A percentile compares a stretch with the other conserved stretches of the same genome.
Conservation (phyloP, 1,139 yeast genomes). For the Debaryomyces robertsiae region DNA sequence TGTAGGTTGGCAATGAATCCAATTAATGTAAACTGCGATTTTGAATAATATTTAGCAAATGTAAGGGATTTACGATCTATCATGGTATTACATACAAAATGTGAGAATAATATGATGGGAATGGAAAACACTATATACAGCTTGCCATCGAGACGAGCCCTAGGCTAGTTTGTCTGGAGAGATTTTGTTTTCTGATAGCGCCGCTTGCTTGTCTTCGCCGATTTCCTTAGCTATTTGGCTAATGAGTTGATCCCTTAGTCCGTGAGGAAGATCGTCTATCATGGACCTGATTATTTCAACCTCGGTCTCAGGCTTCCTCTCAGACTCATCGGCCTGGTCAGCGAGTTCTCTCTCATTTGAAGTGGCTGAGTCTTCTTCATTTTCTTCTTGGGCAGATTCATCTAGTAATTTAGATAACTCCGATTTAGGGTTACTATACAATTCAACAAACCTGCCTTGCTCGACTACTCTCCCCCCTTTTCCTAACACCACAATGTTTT, state of each 20-base stretch:
- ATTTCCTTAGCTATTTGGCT: conserved; percentile 31
- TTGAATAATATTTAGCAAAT: no score
- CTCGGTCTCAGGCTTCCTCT: conserved; percentile 15
- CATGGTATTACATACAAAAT: conserved; percentile 6
- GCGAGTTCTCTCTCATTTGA: conserved; percentile 26
- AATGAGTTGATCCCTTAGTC: conserved; percentile 34
- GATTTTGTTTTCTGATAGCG: conserved; percentile 15
- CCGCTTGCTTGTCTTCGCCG: conserved; percentile 21
- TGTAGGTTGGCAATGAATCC: no score
- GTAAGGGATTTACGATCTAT: no score
- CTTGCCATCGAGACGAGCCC: neutral
- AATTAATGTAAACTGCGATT: no score
- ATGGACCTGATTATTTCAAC: conserved; percentile 34
- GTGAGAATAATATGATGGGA: conserved; percentile 4
- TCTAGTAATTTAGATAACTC: conserved; percentile 49
- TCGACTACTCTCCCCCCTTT: conserved; percentile 47
- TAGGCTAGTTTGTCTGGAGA: conserved; percentile 10
- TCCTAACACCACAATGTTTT: conserved; percentile 58
- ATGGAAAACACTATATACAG: conserved; percentile 3
- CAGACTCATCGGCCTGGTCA: conserved; percentile 31
- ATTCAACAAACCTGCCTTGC: conserved; percentile 43
- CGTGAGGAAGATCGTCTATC: conserved; percentile 44
- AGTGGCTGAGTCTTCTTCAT: conserved; percentile 26
- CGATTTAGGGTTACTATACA: conserved; percentile 45
- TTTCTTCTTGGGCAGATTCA: conserved; percentile 31